Conservation (phyloP, 371 early-diverging fungal genomes). For the Mortierella sp. region DNA sequence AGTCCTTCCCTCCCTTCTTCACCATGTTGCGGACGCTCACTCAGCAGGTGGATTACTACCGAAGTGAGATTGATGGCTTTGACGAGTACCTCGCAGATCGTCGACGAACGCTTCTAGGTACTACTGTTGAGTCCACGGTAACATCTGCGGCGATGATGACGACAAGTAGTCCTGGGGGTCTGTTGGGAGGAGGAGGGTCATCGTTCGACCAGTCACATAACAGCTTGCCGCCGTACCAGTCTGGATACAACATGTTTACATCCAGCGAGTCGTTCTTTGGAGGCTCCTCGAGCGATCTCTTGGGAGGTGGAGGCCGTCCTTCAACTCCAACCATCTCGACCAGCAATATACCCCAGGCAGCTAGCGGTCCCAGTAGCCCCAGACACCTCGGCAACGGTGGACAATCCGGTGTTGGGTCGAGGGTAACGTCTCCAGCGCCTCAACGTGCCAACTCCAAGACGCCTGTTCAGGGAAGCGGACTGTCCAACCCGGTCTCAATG, state of each 20-base stretch:
- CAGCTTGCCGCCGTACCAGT: not conserved
- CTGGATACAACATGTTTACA: constrained; percentile 5
- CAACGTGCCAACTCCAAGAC: constrained; percentile 24
- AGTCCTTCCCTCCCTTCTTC: constrained; percentile 74
- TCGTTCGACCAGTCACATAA: not conserved
- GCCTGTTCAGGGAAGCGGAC: not conserved
- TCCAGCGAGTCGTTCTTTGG: constrained; percentile 31
- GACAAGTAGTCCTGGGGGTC: constrained; percentile 1
- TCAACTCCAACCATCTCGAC: constrained; percentile 13
- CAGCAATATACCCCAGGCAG: not conserved
- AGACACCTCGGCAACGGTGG: constrained; percentile 2
- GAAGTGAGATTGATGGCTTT: constrained; percentile 72
- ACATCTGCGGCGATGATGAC: not conserved
- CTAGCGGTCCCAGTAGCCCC: constrained; percentile 21
- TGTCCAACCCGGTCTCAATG: constrained; percentile 22
- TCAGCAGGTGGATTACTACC: constrained; percentile 76
- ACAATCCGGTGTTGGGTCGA: constrained; percentile 12
- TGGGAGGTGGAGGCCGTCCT: constrained; percentile 15
- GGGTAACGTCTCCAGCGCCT: constrained; percentile 21
- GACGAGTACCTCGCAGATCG: constrained; percentile 69
- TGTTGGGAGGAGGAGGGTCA: not conserved
- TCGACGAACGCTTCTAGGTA: constrained; percentile 61
- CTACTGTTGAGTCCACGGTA: constrained; percentile 23
- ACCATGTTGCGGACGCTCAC: constrained; percentile 73
- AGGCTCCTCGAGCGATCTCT: constrained; percentile 5